Conservation (phyloP, 805 yeast species). For the Starmerella stellata region DNA sequence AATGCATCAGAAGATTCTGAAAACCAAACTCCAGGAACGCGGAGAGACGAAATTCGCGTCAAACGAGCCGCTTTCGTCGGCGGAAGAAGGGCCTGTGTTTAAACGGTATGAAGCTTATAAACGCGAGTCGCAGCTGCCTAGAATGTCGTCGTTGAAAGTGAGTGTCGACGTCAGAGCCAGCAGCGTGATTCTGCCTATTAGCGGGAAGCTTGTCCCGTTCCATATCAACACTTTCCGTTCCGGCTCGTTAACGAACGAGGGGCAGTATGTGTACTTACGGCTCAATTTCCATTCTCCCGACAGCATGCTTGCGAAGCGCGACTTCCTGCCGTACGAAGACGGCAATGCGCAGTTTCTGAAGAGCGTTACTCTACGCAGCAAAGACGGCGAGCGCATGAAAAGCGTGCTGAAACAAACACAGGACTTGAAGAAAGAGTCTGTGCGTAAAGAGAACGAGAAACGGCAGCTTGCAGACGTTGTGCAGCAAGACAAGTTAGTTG, state of each 20-base stretch:
- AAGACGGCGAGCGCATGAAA: conserved; percentile 76
- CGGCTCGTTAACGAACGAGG: conserved; percentile 91
- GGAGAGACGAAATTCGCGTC: conserved; percentile 37
- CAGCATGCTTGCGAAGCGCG: conserved; percentile 49
- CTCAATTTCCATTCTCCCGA: conserved; percentile 90
- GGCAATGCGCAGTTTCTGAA: conserved; percentile 74
- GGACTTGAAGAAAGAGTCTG: conserved; percentile 80
- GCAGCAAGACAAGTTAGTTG: conserved; percentile 72
- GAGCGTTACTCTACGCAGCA: conserved; percentile 70
- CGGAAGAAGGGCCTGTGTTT: conserved; percentile 37
- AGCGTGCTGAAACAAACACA: conserved; percentile 78
- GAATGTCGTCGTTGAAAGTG: conserved; percentile 64
- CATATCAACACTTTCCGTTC: conserved; percentile 87
- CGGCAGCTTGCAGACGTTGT: conserved; percentile 89
- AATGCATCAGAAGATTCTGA: conserved; percentile 66
- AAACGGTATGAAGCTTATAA: conserved; percentile 87
- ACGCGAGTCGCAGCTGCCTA: conserved; percentile 82
- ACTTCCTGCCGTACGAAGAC: conserved; percentile 81
- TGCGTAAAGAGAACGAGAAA: conserved; percentile 75
- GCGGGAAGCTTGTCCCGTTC: conserved; percentile 95
- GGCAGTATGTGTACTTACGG: conserved; percentile 79
- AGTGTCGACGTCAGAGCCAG: conserved; percentile 78
- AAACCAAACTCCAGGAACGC: conserved; percentile 67
- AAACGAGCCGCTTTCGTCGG: conserved; percentile 10
- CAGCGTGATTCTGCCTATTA: conserved; percentile 74